Percentiles rank a stretch among this genome's conserved stretches.
These are phyloP conservation scores for Metarhizium robertsii DNA, from an alignment of 2,329 filamentous ascomycete species.

Conservation along the genomic window DNA sequence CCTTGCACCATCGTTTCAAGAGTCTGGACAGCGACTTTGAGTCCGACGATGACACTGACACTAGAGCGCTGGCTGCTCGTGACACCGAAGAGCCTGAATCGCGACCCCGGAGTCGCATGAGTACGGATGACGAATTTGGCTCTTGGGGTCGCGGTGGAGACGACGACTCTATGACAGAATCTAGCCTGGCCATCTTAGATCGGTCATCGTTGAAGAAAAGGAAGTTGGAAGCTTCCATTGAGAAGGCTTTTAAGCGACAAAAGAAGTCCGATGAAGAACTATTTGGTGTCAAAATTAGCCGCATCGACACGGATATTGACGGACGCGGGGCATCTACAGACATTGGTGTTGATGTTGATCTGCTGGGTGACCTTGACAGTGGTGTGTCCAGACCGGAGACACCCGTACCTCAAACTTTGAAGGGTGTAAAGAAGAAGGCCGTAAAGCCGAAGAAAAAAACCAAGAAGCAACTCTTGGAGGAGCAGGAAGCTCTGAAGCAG, in stretches of 20 bases:
- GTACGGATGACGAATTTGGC: conserved; percentile 45
- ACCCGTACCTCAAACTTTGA: conserved; percentile 30
- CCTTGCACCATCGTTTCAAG: conserved; percentile 66
- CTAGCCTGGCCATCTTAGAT: conserved; percentile 58
- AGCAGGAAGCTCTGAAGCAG: conserved; percentile 51
- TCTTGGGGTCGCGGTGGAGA: conserved; percentile 38
- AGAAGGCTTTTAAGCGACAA: conserved; percentile 65
- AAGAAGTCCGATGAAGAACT: conserved; percentile 75
- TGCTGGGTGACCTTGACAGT: conserved; percentile 30
- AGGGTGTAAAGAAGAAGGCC: conserved; percentile 45
- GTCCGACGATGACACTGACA: conserved; percentile 71
- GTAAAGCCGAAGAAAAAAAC: conserved; percentile 62
- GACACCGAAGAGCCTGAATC: conserved; percentile 85
- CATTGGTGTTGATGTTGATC: conserved; percentile 36
- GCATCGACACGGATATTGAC: conserved; percentile 40
- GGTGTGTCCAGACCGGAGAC: conserved; percentile 37
- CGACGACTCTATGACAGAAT: conserved; percentile 62
- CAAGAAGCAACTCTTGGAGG: conserved; percentile 67
- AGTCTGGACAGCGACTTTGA: conserved; percentile 63
- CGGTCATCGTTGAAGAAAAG: conserved; percentile 52
- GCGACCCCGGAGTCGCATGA: conserved; percentile 66
- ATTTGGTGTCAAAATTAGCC: conserved; percentile 54
- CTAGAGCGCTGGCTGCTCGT: conserved; percentile 45
- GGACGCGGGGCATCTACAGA: conserved; percentile 40
- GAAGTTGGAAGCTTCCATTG: conserved; percentile 58